These are phyloP conservation scores for Fusarium hainanense DNA, from an alignment of 2,329 filamentous ascomycete species.

Conservation along the genomic window DNA sequence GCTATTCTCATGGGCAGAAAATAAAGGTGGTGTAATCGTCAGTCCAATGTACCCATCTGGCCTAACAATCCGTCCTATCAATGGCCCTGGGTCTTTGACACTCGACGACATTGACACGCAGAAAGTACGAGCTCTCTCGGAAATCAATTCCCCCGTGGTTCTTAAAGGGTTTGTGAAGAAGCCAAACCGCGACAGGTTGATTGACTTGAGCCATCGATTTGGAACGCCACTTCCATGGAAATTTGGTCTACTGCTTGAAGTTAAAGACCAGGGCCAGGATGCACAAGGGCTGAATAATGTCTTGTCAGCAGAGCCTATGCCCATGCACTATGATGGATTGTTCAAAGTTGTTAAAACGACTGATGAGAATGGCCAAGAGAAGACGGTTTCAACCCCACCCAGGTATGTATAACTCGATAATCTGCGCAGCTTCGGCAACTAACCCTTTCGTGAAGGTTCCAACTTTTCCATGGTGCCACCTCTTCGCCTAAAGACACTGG, in stretches of 20 bases:
- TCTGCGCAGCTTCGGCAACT: not conserved
- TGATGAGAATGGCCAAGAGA: slow-evolving; percentile 54
- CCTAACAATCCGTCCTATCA: slow-evolving; percentile 53
- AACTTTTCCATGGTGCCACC: slow-evolving; percentile 62
- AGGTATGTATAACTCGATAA: slow-evolving; percentile 45
- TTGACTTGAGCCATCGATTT: slow-evolving; percentile 59
- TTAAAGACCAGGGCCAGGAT: slow-evolving; percentile 60
- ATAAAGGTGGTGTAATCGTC: slow-evolving; percentile 52
- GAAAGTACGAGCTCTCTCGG: slow-evolving; percentile 59
- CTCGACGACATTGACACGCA: slow-evolving; percentile 57
- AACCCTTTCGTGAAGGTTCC: slow-evolving; percentile 52
- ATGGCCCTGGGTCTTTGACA: slow-evolving; percentile 47
- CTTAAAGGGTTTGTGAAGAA: slow-evolving; percentile 63
- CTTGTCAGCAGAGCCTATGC: slow-evolving; percentile 65
- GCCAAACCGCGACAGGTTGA: slow-evolving; percentile 57
- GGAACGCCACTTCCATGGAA: slow-evolving; percentile 63
- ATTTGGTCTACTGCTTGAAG: slow-evolving; percentile 63
- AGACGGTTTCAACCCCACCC: slow-evolving; percentile 57
- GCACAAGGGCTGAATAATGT: slow-evolving; percentile 63
- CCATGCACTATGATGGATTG: slow-evolving; percentile 67
- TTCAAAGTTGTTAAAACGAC: slow-evolving; percentile 62
- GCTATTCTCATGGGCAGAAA: slow-evolving; percentile 55
- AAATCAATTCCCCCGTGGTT: slow-evolving; percentile 64
- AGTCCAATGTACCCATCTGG: slow-evolving; percentile 62
- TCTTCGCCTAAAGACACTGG: slow-evolving; percentile 62